These are phyloP conservation scores for Hypoxylon lienhwacheense DNA, from an alignment of 495 filamentous ascomycete genomes.

Conservation along the genomic window DNA sequence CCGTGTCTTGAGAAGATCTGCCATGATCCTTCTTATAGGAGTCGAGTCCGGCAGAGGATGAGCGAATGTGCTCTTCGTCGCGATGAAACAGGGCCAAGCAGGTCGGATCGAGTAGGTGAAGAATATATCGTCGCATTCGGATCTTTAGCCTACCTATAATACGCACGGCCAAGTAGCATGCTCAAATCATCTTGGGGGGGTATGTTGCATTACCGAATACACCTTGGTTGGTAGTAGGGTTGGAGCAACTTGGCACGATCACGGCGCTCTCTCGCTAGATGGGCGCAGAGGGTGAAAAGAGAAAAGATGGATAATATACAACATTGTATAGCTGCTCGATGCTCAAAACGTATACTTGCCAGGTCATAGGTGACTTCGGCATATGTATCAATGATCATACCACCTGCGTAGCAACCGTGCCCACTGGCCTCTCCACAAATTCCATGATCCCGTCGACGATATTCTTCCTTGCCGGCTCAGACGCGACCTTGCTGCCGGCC, in stretches of 20 bases:
- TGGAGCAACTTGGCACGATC: conserved; percentile 15
- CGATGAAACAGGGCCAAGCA: conserved; percentile 28
- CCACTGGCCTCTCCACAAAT: conserved; percentile 85
- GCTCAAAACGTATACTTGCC: conserved; percentile 15
- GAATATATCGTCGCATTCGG: conserved; percentile 30
- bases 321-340: conserved; percentile 16
- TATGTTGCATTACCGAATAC: conserved; percentile 30
- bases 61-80: conserved; percentile 5
- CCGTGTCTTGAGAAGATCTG: conserved; percentile 7
- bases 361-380: conserved; percentile 19
- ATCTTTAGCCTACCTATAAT: conserved; percentile 31
- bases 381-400: conserved; percentile 33
- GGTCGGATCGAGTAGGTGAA: conserved; percentile 26
- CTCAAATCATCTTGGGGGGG: conserved; percentile 28
- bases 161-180: conserved; percentile 20
- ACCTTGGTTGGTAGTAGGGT: conserved; percentile 14
- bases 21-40: conserved; percentile 9
- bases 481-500: conserved; percentile 82
- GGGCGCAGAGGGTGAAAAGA: conserved; percentile 20
- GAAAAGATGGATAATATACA: conserved; percentile 31
- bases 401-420: conserved; percentile 78
- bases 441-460: conserved; percentile 86
- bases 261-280: conserved; percentile 19
- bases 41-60: conserved; percentile 18
- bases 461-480: conserved; percentile 74